Evolutionary conservation across 306 rosid species (phyloP).

Genomic region (Senna siamea): DNA sequence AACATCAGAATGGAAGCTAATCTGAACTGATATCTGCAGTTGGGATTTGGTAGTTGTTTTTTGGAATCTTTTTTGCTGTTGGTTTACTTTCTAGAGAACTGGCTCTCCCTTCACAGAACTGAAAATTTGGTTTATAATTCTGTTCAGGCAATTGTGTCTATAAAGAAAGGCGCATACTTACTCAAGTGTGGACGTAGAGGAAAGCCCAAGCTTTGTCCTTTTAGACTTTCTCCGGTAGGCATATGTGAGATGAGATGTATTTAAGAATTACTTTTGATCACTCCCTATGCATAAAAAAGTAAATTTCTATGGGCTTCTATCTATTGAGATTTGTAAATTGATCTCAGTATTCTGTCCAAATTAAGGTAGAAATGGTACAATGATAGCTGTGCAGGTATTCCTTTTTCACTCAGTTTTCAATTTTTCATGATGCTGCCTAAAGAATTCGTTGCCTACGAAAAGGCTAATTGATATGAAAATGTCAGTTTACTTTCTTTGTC

Average conservation of each 20-base stretch:
- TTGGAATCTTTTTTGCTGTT: constrained; percentile 22
- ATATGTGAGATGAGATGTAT: neutral
- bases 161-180: constrained; percentile 85
- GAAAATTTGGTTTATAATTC: constrained; percentile 29
- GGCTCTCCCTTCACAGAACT: constrained; percentile 14
- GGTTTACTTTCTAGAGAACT: neutral
- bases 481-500: neutral
- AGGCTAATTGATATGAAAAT: neutral
- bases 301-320: neutral
- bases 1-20: constrained; percentile 9
- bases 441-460: neutral
- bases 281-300: neutral
- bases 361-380: no score
- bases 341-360: neutral
- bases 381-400: no score
- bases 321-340: neutral
- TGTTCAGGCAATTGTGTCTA: constrained; percentile 78
- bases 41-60: constrained; percentile 28
- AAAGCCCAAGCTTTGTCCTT: constrained; percentile 82
- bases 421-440: neutral
- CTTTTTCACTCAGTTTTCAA: neutral
- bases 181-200: constrained; percentile 77
- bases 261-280: neutral
- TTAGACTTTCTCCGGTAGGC: constrained; percentile 79
- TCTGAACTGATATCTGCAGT: constrained; percentile 24